These are phyloP conservation scores for Chamaenerion angustifolium DNA, from an alignment of 345 rosid genomes.

Conservation along the genomic window DNA sequence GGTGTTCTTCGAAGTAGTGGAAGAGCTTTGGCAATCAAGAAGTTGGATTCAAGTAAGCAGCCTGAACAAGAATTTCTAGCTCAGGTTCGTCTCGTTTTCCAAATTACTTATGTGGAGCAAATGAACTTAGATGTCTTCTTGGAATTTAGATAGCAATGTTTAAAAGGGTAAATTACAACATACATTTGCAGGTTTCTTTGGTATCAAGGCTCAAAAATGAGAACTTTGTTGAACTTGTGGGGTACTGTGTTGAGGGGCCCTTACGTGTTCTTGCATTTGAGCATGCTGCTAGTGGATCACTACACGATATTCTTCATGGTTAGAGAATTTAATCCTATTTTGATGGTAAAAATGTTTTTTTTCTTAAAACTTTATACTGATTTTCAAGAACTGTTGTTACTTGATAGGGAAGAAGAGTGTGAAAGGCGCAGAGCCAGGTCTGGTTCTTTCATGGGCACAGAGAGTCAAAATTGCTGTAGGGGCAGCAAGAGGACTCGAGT, in stretches of 20 bases:
- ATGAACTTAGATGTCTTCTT: no score
- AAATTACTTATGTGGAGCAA: no score
- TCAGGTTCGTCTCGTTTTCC: background rate
- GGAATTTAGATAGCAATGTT: no score
- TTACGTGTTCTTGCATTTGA: slow-evolving; percentile 21
- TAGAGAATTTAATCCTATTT: background rate
- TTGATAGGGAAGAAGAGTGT: slow-evolving; percentile 5
- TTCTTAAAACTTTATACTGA: background rate
- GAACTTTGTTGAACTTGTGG: slow-evolving; percentile 24
- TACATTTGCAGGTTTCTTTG: slow-evolving; percentile 18
- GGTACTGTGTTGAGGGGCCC: slow-evolving; percentile 21
- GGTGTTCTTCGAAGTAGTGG: slow-evolving; percentile 10
- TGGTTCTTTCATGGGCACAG: slow-evolving; percentile 9
- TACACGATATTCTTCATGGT: slow-evolving; percentile 28
- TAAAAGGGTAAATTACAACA: no score
- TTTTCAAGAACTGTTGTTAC: background rate
- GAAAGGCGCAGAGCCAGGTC: slow-evolving; percentile 8
- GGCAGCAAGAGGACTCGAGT: slow-evolving; percentile 9
- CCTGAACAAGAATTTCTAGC: slow-evolving; percentile 5
- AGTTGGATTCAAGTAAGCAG: slow-evolving; percentile 11
- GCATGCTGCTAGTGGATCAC: slow-evolving; percentile 22
- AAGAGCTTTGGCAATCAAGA: slow-evolving; percentile 8
- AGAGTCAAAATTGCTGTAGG: slow-evolving; percentile 12
- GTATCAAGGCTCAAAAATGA: slow-evolving; percentile 28
- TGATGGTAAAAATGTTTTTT: background rate